Evolutionary conservation across 2,329 filamentous ascomycete genomes (phyloP).

Genomic region (Fusarium odoratissimum): DNA sequence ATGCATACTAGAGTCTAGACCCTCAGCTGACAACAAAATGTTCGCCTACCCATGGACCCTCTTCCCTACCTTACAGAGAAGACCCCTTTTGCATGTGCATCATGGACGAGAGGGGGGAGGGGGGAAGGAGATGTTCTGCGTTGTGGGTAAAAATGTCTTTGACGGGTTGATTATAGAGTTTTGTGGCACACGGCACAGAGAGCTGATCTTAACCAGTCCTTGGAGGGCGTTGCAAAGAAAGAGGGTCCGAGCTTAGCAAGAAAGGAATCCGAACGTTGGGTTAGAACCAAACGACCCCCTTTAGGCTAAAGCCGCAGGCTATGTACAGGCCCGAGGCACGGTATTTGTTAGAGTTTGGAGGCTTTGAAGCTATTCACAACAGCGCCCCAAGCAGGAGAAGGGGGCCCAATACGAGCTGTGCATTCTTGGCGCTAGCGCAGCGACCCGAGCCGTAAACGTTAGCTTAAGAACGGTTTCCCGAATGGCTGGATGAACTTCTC

Average conservation of each 20-base stretch:
- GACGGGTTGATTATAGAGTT: conserved; percentile 4
- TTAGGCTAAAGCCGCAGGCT: not conserved
- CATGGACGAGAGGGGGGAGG: not conserved
- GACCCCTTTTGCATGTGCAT: not conserved
- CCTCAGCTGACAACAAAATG: not conserved
- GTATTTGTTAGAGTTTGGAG: not conserved
- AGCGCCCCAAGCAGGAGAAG: not conserved
- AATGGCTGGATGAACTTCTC: not conserved
- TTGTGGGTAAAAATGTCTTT: not conserved
- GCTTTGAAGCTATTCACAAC: not conserved
- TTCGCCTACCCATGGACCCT: not conserved
- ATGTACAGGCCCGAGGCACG: not conserved
- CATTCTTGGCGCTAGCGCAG: conserved; percentile 19
- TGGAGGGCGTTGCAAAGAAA: not conserved
- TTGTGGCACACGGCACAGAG: conserved; percentile 10
- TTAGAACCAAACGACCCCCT: not conserved
- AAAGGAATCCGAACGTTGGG: not conserved
- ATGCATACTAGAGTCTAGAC: conserved; percentile 6
- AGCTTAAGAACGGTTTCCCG: not conserved
- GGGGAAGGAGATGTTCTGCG: not conserved
- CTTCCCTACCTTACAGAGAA: not conserved
- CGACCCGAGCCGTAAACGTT: conserved; percentile 36
- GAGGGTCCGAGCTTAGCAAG: not conserved
- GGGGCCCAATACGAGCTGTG: not conserved
- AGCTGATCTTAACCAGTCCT: not conserved